A percentile compares a stretch with the other conserved stretches of the same genome.
phyloP scores from a whole-genome alignment of 2,329 filamentous ascomycete species.

The Monosporascus sp. region DNA sequence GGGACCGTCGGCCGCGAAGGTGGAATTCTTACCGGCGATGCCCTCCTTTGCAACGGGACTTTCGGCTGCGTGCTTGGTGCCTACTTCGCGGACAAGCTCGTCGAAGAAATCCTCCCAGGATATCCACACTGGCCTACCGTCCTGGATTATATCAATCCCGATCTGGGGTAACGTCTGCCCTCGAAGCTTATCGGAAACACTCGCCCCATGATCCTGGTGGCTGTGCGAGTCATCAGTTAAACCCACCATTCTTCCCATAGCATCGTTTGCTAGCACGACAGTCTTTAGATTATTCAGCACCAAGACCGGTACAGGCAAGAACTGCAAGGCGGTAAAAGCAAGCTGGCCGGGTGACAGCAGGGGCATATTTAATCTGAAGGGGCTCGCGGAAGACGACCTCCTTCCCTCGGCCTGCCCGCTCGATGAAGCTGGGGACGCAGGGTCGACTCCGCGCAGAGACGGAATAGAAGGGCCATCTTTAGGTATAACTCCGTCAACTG shows the following conservation, averaged over 20 bases:
- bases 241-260: conserved; percentile 64
- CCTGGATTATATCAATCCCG: conserved; percentile 67
- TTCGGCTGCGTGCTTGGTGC: conserved; percentile 13
- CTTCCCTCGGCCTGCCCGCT: conserved; percentile 10
- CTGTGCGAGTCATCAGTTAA: conserved; percentile 40
- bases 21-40: conserved; percentile 25
- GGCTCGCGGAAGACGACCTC: conserved; percentile 26
- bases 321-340: conserved; percentile 65
- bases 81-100: conserved; percentile 41
- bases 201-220: conserved; percentile 34
- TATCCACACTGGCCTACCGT: conserved; percentile 56
- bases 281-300: conserved; percentile 65
- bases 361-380: conserved; percentile 37
- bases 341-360: conserved; percentile 46
- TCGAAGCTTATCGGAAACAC: conserved; percentile 53
- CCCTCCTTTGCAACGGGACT: conserved; percentile 8
- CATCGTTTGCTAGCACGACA: conserved; percentile 68
- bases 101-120: conserved; percentile 55
- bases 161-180: conserved; percentile 64
- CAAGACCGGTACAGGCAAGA: conserved; percentile 66
- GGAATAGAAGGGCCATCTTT: conserved; percentile 8
- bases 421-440: conserved; percentile 5
- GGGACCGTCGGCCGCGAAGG: conserved; percentile 28
- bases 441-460: conserved; percentile 3
- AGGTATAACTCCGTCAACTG: conserved; percentile 4